Evolutionary conservation across 1,139 yeast species (phyloP).

Genomic region (Yamadazyma sp.): DNA sequence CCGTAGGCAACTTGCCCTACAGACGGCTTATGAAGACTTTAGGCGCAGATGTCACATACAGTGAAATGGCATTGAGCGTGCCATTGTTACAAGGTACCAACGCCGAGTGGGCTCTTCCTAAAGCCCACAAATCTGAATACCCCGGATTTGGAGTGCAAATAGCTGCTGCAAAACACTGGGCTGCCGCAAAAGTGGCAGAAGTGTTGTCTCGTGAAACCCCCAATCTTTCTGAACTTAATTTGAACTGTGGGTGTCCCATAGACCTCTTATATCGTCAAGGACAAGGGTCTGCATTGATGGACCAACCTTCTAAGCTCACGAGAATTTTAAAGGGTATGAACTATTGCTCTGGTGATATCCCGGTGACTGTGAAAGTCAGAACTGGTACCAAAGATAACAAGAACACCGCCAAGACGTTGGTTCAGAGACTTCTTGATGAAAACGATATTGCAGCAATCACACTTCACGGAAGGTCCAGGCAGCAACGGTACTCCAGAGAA

Average conservation of each 20-base stretch:
- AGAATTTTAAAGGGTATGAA: conserved; percentile 87
- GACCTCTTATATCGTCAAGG: conserved; percentile 91
- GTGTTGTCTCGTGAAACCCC: conserved; percentile 57
- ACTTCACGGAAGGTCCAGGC: conserved; percentile 93
- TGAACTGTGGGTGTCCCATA: conserved; percentile 97
- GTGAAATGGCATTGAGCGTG: conserved; percentile 90
- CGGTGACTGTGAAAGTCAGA: conserved; percentile 88
- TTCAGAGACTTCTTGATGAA: conserved; percentile 68
- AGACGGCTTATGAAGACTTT: conserved; percentile 87
- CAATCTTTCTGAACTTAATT: conserved; percentile 72
- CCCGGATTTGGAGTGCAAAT: conserved; percentile 95
- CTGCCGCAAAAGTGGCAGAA: conserved; percentile 89
- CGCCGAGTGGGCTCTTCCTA: conserved; percentile 96
- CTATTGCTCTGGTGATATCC: conserved; percentile 82
- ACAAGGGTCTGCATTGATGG: conserved; percentile 92
- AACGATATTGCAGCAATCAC: conserved; percentile 90
- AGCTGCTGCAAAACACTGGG: conserved; percentile 91
- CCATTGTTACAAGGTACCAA: conserved; percentile 88
- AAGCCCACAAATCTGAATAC: conserved; percentile 78
- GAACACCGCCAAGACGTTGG: conserved; percentile 79
- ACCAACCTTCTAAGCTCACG: conserved; percentile 78
- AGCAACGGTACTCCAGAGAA: conserved; percentile 85
- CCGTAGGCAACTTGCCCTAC: conserved; percentile 95
- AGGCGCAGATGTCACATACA: conserved; percentile 92
- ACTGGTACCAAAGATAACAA: conserved; percentile 86